These are phyloP conservation scores for Brassica carinata DNA, from an alignment of 345 rosid species.

Conservation along the genomic window DNA sequence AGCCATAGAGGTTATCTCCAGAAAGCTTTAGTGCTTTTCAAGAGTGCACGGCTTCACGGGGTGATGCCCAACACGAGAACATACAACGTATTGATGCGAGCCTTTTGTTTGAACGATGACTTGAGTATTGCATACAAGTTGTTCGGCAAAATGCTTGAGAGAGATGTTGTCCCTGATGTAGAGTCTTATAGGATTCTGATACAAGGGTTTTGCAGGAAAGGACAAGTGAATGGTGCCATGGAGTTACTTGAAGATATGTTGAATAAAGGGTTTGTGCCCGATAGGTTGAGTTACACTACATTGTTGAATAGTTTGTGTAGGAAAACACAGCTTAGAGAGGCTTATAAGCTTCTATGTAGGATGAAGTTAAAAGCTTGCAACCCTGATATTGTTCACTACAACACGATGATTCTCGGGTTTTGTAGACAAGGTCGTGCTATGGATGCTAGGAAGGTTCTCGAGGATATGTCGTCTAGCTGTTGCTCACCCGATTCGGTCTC, in stretches of 20 bases:
- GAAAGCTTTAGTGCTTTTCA: slow-evolving; percentile 74
- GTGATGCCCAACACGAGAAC: slow-evolving; percentile 67
- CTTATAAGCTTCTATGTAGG: slow-evolving; percentile 63
- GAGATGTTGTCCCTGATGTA: slow-evolving; percentile 48
- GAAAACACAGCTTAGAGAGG: slow-evolving; percentile 66
- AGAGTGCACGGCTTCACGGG: slow-evolving; percentile 51
- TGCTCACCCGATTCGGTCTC: slow-evolving; percentile 80
- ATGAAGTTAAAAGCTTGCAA: slow-evolving; percentile 89
- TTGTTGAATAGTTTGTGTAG: slow-evolving; percentile 87
- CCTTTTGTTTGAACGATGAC: slow-evolving; percentile 62
- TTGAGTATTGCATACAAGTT: slow-evolving; percentile 78
- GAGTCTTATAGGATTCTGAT: slow-evolving; percentile 67
- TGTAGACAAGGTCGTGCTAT: slow-evolving; percentile 72
- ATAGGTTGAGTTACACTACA: slow-evolving; percentile 76
- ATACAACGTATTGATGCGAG: slow-evolving; percentile 78
- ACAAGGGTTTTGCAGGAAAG: slow-evolving; percentile 85
- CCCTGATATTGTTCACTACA: slow-evolving; percentile 92
- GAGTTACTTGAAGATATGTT: slow-evolving; percentile 85
- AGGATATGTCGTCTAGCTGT: slow-evolving; percentile 70
- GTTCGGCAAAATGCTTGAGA: slow-evolving; percentile 85
- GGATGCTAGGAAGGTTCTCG: slow-evolving; percentile 83
- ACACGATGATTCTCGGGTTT: slow-evolving; percentile 73
- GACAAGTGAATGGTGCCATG: slow-evolving; percentile 75
- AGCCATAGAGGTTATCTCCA: slow-evolving; percentile 54
- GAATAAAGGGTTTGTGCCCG: slow-evolving; percentile 88